A percentile compares a stretch with the other conserved stretches of the same genome.
Conservation (phyloP, 805 yeast genomes). For the Wickerhamiella alocasiicola region DNA sequence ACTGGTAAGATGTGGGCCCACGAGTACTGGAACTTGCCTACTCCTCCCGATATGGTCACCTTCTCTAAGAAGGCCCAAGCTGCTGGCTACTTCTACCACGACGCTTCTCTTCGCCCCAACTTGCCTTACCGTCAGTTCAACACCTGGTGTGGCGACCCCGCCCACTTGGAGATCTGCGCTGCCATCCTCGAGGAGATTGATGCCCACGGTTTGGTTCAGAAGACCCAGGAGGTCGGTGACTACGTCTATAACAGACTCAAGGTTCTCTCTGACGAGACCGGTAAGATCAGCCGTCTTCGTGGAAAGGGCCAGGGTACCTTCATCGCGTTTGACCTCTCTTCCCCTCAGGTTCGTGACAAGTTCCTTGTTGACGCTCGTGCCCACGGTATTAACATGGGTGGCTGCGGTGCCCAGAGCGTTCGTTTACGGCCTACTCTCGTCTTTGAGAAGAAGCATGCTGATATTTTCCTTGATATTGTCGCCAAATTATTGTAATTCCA, state of each 20-base stretch:
- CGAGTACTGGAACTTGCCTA: constrained; percentile 64
- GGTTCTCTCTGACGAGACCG: constrained; percentile 41
- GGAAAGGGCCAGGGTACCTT: constrained; percentile 68
- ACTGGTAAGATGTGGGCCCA: constrained; percentile 82
- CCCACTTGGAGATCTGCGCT: constrained; percentile 62
- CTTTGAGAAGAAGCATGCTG: constrained; percentile 72
- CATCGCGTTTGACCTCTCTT: constrained; percentile 64
- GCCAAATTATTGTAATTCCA: constrained; percentile 25
- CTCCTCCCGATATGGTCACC: constrained; percentile 74
- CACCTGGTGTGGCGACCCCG: constrained; percentile 92
- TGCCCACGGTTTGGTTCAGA: constrained; percentile 44
- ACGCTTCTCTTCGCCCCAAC: constrained; percentile 60
- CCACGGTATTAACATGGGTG: constrained; percentile 69
- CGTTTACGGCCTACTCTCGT: constrained; percentile 72
- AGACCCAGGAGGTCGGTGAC: constrained; percentile 50
- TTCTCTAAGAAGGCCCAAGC: constrained; percentile 83
- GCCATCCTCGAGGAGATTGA: constrained; percentile 56
- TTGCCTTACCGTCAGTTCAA: constrained; percentile 80
- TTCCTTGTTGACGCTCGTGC: constrained; percentile 48
- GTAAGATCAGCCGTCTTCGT: constrained; percentile 44
- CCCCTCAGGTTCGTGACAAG: constrained; percentile 44
- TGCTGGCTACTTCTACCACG: constrained; percentile 75
- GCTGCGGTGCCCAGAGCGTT: constrained; percentile 67
- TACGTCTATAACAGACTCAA: constrained; percentile 50
- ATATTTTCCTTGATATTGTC: constrained; percentile 40